Evolutionary conservation across 306 rosid species (phyloP), one percentile per base, ranked within the genome.

Genomic region (Cucurbita ficifolia): DNA sequence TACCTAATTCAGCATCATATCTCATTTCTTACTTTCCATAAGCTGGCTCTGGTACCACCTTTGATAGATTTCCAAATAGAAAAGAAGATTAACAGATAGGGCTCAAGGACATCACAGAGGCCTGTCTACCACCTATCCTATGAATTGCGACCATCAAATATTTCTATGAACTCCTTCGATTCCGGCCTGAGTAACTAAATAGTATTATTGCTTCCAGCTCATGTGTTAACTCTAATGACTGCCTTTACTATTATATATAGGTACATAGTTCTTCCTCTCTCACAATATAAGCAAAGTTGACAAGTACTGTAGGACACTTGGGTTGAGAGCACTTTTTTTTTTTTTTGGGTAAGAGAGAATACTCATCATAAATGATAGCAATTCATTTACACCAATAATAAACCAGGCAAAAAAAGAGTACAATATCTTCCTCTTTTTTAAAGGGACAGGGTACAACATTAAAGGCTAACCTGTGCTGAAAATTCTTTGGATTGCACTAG

Each of bases 401-500:
- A 45, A 63, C 33, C 33, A 29, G 33, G 33, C 33, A 29, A 29
- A 29, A 29, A 29, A 29, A 29, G 33, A 29, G 33, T 1, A 29
- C 33, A 29, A 29, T 29, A 29, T 29, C 33, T 29, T 29, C 33
- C 33, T 29, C 33, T 29, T 29, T 29, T 29, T 29, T 29, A 29
- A 29, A 29, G 33, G 24, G 48, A 17, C 29, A 50, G 57, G 56
- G 13, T 14, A 24, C 5, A 70, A 16, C 24, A 45, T 49, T 46
- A 51, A 16, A 65, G 33, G 33, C 14, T 76, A 81, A 95, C 99
- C 99, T 95, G 99, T 35, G 97, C 97, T 29, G 99, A 95, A 80
- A 95, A 95, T 82, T 95, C 99, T 87, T 95, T 95, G 1, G 99
- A 95, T 67, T 95, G 97, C 70, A 88, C 83, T 52, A 95, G 96